phyloP scores from a whole-genome alignment of 305 asterid species.

The Andrographis paniculata region DNA sequence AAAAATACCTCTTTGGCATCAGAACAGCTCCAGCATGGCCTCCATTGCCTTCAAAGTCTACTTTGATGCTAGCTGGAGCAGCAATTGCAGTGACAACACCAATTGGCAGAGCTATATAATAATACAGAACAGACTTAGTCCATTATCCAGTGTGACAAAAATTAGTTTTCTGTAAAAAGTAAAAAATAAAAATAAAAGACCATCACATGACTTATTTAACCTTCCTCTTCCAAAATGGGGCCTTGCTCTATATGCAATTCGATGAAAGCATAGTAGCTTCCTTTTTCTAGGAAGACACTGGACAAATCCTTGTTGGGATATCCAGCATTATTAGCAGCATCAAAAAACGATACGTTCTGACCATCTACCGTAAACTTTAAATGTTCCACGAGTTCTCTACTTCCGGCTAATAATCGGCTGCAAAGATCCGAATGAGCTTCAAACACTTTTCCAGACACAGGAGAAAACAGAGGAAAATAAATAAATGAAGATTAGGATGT shows the following conservation, averaged over 20 bases:
- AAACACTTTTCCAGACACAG: not conserved
- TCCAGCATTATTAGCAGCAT: constrained; percentile 77
- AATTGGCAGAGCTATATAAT: constrained; percentile 39
- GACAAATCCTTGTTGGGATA: constrained; percentile 47
- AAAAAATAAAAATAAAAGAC: not conserved
- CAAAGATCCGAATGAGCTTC: constrained; percentile 26
- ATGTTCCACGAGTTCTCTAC: constrained; percentile 46
- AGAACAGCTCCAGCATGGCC: constrained; percentile 98
- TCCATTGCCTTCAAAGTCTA: constrained; percentile 87
- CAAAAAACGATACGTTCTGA: constrained; percentile 52
- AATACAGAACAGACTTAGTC: constrained; percentile 1
- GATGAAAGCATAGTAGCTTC: constrained; percentile 72
- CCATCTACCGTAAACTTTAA: constrained; percentile 58
- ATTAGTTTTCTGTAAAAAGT: too few species aligned
- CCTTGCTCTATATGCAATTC: constrained; percentile 99
- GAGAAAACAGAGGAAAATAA: not conserved
- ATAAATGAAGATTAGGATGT: not conserved
- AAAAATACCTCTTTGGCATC: constrained; percentile 66
- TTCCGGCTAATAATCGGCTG: constrained; percentile 90
- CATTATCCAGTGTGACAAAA: too few species aligned
- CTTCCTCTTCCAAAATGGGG: constrained; percentile 91
- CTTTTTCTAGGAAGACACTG: constrained; percentile 51
- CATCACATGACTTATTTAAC: constrained; percentile 19
- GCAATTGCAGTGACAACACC: constrained; percentile 97
- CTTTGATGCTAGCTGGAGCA: constrained; percentile 95